Percentiles rank a stretch among this genome's conserved stretches.
Evolutionary conservation across 73 alveolate genomes (phyloP).

Genomic region (Durusdinium trenchii): DNA sequence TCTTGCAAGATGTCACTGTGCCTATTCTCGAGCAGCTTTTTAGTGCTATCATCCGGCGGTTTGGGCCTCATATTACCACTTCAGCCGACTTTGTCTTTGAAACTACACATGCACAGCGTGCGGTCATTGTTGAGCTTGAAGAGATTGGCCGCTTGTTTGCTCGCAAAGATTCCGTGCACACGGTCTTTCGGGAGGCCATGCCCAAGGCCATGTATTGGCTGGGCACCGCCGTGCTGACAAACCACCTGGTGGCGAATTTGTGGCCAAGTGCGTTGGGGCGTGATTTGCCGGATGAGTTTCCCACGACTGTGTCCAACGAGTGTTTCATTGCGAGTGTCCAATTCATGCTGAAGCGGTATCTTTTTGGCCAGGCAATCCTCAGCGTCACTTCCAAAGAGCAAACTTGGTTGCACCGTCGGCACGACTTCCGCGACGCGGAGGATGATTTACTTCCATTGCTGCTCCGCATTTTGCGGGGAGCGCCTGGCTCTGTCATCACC

Average conservation of each 20-base stretch:
- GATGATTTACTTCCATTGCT: not conserved
- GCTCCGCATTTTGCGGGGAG: conserved; percentile 2
- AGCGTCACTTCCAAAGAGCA: conserved; percentile 30
- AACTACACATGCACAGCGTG: not conserved
- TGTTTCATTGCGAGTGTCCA: not conserved
- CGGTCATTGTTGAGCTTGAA: conserved; percentile 7
- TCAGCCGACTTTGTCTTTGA: not conserved
- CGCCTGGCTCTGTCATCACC: conserved; percentile 1
- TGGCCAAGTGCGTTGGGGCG: conserved; percentile 8
- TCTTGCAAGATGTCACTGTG: conserved; percentile 27
- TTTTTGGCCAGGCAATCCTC: conserved; percentile 41
- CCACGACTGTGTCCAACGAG: not conserved
- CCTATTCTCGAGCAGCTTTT: conserved; percentile 9
- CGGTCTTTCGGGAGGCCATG: conserved; percentile 18
- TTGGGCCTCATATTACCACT: not conserved
- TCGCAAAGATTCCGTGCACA: not conserved
- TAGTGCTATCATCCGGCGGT: not conserved
- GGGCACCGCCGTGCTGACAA: conserved; percentile 7
- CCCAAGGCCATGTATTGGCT: conserved; percentile 46
- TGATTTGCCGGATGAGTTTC: not conserved
- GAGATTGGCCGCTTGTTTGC: conserved; percentile 36
- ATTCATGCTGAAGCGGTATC: conserved; percentile 21
- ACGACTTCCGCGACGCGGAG: not conserved
- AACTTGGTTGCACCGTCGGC: not conserved
- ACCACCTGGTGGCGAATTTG: conserved; percentile 7